Evolutionary conservation across 2,329 filamentous ascomycete species (phyloP).

Genomic region (Drechslerella coelobrocha): DNA sequence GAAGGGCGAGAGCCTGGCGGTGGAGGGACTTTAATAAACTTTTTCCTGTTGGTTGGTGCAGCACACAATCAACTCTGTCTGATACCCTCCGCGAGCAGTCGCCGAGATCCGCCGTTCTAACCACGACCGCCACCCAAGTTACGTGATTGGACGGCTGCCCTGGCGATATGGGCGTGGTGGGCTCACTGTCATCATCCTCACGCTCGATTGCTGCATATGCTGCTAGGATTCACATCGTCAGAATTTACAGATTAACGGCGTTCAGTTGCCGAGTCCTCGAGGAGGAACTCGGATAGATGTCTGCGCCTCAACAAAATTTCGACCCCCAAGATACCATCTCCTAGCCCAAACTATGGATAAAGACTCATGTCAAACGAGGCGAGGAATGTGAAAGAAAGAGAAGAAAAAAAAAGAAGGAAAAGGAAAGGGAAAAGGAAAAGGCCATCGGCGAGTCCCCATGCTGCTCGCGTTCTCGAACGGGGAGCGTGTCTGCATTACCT

Average conservation of each 20-base stretch:
- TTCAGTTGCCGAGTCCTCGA: not conserved
- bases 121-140: slow-evolving; percentile 23
- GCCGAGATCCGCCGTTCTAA: slow-evolving; percentile 8
- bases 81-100: not conserved
- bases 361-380: not conserved
- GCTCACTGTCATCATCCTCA: not conserved
- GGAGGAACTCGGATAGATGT: not conserved
- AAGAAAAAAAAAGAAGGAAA: too few relatives aligned
- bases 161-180: not conserved
- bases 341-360: too few relatives aligned
- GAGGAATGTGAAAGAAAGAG: too few relatives aligned
- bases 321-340: not conserved
- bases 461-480: not conserved
- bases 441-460: not conserved
- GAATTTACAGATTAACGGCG: not conserved
- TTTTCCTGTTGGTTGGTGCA: not conserved
- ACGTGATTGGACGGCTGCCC: slow-evolving; percentile 27
- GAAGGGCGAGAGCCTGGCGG: not conserved
- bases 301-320: slow-evolving; percentile 12
- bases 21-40: slow-evolving; percentile 1
- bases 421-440: too few relatives aligned
- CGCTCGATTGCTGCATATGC: not conserved
- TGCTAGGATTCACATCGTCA: slow-evolving; percentile 11
- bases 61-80: slow-evolving; percentile 7
- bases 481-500: not conserved